Base-by-base conservation (phyloP, 2,329 filamentous ascomycete genomes). In the Zymoseptoria pseudotritici region DNA sequence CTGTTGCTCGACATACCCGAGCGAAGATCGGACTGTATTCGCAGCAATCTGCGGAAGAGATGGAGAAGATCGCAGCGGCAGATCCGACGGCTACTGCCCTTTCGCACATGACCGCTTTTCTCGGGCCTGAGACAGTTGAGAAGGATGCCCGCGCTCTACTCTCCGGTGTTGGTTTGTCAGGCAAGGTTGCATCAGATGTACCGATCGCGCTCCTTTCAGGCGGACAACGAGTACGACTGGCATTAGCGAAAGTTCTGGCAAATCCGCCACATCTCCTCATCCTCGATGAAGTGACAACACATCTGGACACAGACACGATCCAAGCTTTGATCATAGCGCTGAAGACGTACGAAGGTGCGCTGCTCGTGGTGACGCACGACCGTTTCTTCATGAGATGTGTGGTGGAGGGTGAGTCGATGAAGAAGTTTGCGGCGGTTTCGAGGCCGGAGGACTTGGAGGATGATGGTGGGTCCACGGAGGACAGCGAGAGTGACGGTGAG, bases 221-320 rank as follows among this genome's bases (percentile, higher is more conserved):
- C 50, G 91, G 90, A 0, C 91, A 95, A 73, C 82, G 90, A 36
- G 63, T 84, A 4, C 78, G 82, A n/a, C 71, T 84, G 2, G 85
- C 87, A 61, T 77, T 93, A 55, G 88, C 88, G 1, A 81, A 83
- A 54, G 74, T 91, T n/a, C 75, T 93, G 42, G 87, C 86, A 80
- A 77, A 77, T 50, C 78, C 82, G 3, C 89, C 89, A 20, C 89
- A 92, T 65, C 82, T 89, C 59, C 79, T 93, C 2, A 80, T 93
- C 5, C 80, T 93, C 7, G 90, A 93, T 70, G 91, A 91, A 72
- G 86, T 91, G 22, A 94, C 90, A 6, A 93, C 90, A 0, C 91
- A 96, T 77, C 79, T 95, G 50, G 91, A 95, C 71, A 89, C 88
- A 63, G 85, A 94, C 74, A 93, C 88, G 0, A 89, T 93, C 22